These are phyloP conservation scores for Melanogaster broomeanus DNA, from an alignment of 768 basidiomycete genomes.

Conservation along the genomic window DNA sequence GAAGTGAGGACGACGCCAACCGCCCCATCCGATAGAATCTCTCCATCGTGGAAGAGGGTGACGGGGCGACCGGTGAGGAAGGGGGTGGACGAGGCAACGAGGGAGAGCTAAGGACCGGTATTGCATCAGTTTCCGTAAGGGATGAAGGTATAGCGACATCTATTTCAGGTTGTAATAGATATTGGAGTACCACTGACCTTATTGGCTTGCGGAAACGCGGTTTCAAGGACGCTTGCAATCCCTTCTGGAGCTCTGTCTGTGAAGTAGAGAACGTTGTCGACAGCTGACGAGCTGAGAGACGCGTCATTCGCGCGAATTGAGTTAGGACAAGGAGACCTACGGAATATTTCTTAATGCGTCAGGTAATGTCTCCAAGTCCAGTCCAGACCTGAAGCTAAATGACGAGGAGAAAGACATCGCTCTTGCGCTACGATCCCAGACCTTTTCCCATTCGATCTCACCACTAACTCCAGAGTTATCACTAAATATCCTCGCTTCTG, in stretches of 20 bases:
- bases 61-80: constrained; percentile 76
- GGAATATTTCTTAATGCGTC: constrained; percentile 36
- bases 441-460: constrained; percentile 48
- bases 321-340: constrained; percentile 15
- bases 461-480: constrained; percentile 4
- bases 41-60: constrained; percentile 62
- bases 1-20: constrained; percentile 59
- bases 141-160: no score
- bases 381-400: background rate
- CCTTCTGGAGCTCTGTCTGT: constrained; percentile 62
- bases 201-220: constrained; percentile 43
- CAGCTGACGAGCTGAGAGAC: constrained; percentile 15
- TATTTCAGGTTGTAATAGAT: background rate
- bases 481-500: constrained; percentile 2
- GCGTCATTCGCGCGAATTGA: background rate
- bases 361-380: constrained; percentile 32
- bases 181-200: constrained; percentile 42
- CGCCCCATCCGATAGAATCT: constrained; percentile 63
- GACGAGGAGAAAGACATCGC: constrained; percentile 1
- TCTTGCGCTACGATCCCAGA: constrained; percentile 43
- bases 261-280: constrained; percentile 47
- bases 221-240: constrained; percentile 43
- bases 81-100: constrained; percentile 73
- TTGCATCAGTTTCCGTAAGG: no score
- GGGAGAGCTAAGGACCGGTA: constrained; percentile 50